phyloP scores from a whole-genome alignment of 2,329 filamentous ascomycete genomes.

The Colletotrichum echinochloae region DNA sequence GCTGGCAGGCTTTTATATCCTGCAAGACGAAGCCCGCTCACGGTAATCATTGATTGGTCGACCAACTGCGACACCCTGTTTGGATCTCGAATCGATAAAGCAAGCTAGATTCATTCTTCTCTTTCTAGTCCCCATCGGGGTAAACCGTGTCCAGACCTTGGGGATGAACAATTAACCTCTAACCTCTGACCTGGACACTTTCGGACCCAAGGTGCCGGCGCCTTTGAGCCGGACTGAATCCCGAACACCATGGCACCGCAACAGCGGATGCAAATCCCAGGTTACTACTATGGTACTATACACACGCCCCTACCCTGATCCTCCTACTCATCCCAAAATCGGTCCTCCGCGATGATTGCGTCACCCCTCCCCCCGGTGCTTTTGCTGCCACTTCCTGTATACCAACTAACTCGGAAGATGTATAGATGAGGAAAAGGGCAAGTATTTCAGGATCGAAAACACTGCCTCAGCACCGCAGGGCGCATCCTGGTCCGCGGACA shows the following conservation, averaged over 20 bases:
- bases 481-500: conserved; percentile 67
- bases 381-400: neutral
- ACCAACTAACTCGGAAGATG: neutral
- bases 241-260: conserved; percentile 36
- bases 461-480: conserved; percentile 63
- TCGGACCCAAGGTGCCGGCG: neutral
- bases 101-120: conserved; percentile 6
- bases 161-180: neutral
- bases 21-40: conserved; percentile 7
- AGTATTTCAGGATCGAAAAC: conserved; percentile 76
- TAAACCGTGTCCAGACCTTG: neutral
- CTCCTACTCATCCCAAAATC: neutral
- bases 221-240: neutral
- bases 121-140: conserved; percentile 2
- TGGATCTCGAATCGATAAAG: conserved; percentile 4
- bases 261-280: conserved; percentile 56
- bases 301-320: conserved; percentile 8
- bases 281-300: conserved; percentile 64
- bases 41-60: conserved; percentile 7
- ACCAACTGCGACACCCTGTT: conserved; percentile 23
- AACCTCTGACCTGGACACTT: neutral
- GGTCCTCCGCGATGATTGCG: too few species aligned
- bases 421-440: conserved; percentile 67
- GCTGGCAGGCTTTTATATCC: neutral
- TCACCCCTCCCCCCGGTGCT: neutral